phyloP scores from a whole-genome alignment of 345 rosid genomes.

The Luvunga scandens region DNA sequence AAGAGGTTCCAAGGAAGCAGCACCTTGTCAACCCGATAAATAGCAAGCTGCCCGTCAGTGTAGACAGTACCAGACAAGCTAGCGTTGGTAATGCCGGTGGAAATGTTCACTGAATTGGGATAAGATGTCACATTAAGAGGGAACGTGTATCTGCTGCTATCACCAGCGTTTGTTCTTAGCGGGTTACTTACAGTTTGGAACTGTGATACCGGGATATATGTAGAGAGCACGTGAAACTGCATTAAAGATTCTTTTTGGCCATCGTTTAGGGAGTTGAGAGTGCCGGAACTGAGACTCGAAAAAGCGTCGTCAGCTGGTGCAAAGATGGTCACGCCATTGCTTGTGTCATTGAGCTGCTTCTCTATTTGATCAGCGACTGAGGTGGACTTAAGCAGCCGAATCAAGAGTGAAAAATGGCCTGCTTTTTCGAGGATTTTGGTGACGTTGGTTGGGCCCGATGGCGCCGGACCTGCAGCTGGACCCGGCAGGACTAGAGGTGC shows the following conservation, averaged over 20 bases:
- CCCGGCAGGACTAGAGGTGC: background rate
- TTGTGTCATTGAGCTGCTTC: conserved; percentile 35
- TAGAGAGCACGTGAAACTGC: conserved; percentile 37
- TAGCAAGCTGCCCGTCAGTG: conserved; percentile 36
- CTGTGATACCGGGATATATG: conserved; percentile 25
- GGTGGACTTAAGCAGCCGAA: conserved; percentile 31
- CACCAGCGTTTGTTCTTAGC: conserved; percentile 37
- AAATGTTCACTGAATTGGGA: conserved; percentile 38
- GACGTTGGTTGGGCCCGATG: conserved; percentile 36
- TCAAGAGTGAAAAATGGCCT: conserved; percentile 24
- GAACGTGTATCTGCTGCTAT: conserved; percentile 16
- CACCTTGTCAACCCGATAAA: conserved; percentile 44
- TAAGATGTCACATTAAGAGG: conserved; percentile 27
- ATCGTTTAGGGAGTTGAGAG: conserved; percentile 30
- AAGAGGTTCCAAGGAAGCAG: conserved; percentile 38
- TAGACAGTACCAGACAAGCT: conserved; percentile 28
- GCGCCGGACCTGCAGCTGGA: background rate
- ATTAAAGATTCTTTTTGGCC: conserved; percentile 30
- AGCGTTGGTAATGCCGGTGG: conserved; percentile 39
- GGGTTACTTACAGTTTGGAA: conserved; percentile 44
- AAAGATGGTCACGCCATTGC: conserved; percentile 32
- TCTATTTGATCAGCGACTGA: conserved; percentile 24
- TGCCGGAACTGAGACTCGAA: conserved; percentile 30
- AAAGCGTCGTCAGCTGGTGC: conserved; percentile 38
- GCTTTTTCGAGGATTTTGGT: conserved; percentile 33